Conservation (phyloP, 129 eudicot species). For the Saussurea involucrata region DNA sequence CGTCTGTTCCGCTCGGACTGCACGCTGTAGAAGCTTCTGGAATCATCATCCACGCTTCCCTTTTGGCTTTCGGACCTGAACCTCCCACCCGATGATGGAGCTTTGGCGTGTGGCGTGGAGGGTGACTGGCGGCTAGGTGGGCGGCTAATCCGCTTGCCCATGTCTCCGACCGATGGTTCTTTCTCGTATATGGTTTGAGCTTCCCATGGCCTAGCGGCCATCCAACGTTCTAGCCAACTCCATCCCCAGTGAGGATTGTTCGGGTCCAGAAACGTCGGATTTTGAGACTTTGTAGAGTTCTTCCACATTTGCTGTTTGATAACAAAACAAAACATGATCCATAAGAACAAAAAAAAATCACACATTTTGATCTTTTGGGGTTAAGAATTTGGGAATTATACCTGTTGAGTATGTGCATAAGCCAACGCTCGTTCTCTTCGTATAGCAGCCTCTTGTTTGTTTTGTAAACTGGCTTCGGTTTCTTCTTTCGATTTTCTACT, state of each 20-base stretch:
- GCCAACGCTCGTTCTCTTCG: slow-evolving; percentile 95
- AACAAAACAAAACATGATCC: background rate
- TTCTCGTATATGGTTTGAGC: slow-evolving; percentile 39
- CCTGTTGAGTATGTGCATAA: slow-evolving; percentile 90
- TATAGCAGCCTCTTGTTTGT: slow-evolving; percentile 76
- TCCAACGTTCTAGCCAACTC: slow-evolving; percentile 99
- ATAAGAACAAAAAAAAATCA: background rate
- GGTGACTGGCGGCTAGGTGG: slow-evolving; percentile 74
- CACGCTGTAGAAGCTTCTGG: slow-evolving; percentile 58
- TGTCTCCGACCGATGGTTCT: slow-evolving; percentile 39
- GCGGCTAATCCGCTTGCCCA: slow-evolving; percentile 39
- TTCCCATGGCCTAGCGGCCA: slow-evolving; percentile 96
- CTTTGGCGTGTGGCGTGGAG: slow-evolving; percentile 56
- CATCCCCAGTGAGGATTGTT: slow-evolving; percentile 97
- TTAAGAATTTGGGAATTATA: slow-evolving; percentile 2
- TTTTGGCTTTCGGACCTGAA: slow-evolving; percentile 53
- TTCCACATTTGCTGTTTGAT: slow-evolving; percentile 65
- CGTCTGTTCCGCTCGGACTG: slow-evolving; percentile 64
- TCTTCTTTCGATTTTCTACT: slow-evolving; percentile 74
- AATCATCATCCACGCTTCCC: slow-evolving; percentile 65
- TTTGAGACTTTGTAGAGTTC: slow-evolving; percentile 51
- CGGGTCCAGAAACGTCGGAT: slow-evolving; percentile 81
- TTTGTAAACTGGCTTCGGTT: slow-evolving; percentile 57
- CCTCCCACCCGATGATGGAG: slow-evolving; percentile 37
- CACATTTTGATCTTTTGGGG: background rate